Evolutionary conservation across 352 stramenopile genomes (phyloP), one percentile per base, ranked within the genome.

Genomic region (Phytophthora sansomeana): DNA sequence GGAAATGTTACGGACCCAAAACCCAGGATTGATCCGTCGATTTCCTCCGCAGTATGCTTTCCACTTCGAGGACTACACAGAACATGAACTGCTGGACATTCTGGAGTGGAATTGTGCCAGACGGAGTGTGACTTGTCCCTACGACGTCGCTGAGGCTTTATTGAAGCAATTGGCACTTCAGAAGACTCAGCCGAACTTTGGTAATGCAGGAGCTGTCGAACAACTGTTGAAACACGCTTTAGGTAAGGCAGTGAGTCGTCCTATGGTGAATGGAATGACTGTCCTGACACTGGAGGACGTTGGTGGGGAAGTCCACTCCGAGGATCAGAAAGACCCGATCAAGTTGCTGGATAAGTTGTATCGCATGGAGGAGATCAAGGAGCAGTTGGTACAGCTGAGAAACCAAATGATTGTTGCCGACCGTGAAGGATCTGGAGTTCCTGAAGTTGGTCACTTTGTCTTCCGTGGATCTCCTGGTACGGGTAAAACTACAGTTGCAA

Each of bases 41-140:
- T 98, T 98, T 71, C 83, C 86, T 11, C 66, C 86, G 11, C 78
- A 98, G 54, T 86, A 96, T 50, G 91, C 91, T 2, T 98, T 98
- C 57, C 72, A 80, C 48, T 98, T 98, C 64, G 93, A 98, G 26
- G 93, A 98, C 69, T 98, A 98, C 58, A 85, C 80, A 29, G 87
- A 97, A 39, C 59, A 80, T 13, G 83, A 97, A 64, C 72, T 98
- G 4, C 64, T 88, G n/a, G 80, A 90, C 26, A 92, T 94, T 54
- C 73, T 94, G 19, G 57, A 78, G 21, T 78, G 73, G 32, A 81
- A 78, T 14, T 92, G 82, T 36, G 59, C 68, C 3, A 81, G 75
- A 24, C 78, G 84, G 46, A 83, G 63, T 26, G 78, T 92, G 11
- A 53, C 62, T 16, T 92, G 78, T 46, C 65, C 85, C 14, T 62